Percentiles rank a stretch among this genome's conserved stretches.
These are phyloP conservation scores for Solanum ahanhuiri DNA, from an alignment of 257 asterid genomes.

Conservation along the genomic window DNA sequence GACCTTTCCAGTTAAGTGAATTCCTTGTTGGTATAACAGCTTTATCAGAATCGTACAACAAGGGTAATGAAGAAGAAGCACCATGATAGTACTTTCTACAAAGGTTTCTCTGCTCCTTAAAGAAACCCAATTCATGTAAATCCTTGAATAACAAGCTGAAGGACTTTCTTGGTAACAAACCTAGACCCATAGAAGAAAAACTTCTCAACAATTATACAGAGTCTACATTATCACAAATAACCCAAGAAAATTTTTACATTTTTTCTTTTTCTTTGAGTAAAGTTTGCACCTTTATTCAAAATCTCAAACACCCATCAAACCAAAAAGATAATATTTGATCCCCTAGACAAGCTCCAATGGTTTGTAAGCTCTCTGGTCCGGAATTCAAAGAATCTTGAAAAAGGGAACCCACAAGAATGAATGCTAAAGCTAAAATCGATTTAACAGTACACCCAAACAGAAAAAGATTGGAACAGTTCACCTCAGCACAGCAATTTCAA, in stretches of 20 bases:
- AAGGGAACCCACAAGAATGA: not conserved
- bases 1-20: conserved; percentile 1
- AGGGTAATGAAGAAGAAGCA: not conserved
- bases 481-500: not conserved
- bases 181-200: conserved; percentile 39
- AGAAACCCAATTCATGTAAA: conserved; percentile 10
- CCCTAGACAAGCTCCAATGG: not conserved
- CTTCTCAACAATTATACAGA: not conserved
- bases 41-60: conserved; percentile 29
- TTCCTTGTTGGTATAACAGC: conserved; percentile 1
- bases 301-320: not conserved
- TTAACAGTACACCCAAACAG: not conserved
- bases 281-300: not conserved
- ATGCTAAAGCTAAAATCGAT: not conserved
- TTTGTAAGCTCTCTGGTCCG: not conserved
- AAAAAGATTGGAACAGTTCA: not conserved
- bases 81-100: conserved; percentile 20
- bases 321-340: not conserved
- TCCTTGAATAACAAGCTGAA: conserved; percentile 8
- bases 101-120: conserved; percentile 4
- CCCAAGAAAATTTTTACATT: not conserved
- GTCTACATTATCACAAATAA: not conserved
- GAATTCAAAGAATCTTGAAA: not conserved
- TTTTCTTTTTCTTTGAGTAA: not conserved
- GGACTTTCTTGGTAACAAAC: conserved; percentile 20